These are phyloP conservation scores for Saccharum hybrid DNA, from an alignment of 202 grass and related monocot genomes.

Conservation along the genomic window DNA sequence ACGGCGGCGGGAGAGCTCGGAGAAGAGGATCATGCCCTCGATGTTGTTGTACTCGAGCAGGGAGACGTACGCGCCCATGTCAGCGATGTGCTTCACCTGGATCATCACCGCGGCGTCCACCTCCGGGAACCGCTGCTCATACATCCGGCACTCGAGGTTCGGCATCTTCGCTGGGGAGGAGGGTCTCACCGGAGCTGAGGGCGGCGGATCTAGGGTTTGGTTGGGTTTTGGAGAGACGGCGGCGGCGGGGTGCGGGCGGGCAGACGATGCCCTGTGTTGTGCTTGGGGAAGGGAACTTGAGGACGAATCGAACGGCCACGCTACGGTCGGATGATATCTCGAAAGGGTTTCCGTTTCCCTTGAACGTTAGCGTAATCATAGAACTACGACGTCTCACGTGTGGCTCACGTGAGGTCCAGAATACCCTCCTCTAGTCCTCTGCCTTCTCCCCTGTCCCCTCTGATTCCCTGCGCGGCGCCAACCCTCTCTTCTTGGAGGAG, in stretches of 20 bases:
- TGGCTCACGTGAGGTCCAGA: neutral
- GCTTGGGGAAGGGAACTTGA: neutral
- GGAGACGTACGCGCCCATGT: constrained; percentile 92
- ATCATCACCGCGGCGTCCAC: constrained; percentile 98
- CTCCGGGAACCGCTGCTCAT: constrained; percentile 84
- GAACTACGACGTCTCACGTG: neutral
- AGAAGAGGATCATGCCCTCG: constrained; percentile 99
- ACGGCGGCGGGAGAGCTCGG: constrained; percentile 94
- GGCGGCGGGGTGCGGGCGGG: neutral
- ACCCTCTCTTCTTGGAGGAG: constrained; percentile 37
- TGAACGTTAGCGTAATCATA: neutral
- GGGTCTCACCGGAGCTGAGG: constrained; percentile 12
- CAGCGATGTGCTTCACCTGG: constrained; percentile 96
- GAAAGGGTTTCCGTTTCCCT: neutral
- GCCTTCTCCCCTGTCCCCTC: neutral
- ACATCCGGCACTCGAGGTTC: constrained; percentile 95
- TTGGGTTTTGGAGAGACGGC: constrained; percentile 39
- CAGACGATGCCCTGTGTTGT: neutral
- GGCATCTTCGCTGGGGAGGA: constrained; percentile 50
- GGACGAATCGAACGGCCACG: constrained; percentile 29
- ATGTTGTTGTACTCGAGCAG: constrained; percentile 98
- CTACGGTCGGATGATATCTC: neutral
- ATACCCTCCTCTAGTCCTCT: neutral
- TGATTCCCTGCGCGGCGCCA: constrained; percentile 17
- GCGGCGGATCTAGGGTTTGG: constrained; percentile 60